Evolutionary conservation across 495 filamentous ascomycete species (phyloP).

Genomic region (Viridothelium virens): DNA sequence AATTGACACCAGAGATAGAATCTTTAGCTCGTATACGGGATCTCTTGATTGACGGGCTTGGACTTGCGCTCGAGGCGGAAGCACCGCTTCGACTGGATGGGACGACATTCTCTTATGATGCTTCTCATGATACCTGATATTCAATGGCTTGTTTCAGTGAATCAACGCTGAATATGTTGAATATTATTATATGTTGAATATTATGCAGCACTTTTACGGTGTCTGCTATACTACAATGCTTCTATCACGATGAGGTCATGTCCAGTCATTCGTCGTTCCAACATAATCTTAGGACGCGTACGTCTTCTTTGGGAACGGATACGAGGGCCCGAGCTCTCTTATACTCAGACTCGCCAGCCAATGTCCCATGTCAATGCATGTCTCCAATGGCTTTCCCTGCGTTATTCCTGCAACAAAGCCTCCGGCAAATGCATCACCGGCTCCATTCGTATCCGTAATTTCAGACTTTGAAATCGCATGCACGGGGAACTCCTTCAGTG

Average conservation of each 20-base stretch:
- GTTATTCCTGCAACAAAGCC: slow-evolving; percentile 87
- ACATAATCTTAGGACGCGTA: slow-evolving; percentile 40
- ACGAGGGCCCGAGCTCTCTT: slow-evolving; percentile 91
- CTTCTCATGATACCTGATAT: background rate
- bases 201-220: background rate
- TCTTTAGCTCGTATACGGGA: slow-evolving; percentile 63
- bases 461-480: slow-evolving; percentile 61
- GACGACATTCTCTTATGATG: background rate
- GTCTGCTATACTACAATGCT: background rate
- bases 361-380: slow-evolving; percentile 78
- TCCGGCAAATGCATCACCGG: slow-evolving; percentile 93
- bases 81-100: slow-evolving; percentile 1
- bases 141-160: background rate
- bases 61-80: slow-evolving; percentile 44
- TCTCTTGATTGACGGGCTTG: slow-evolving; percentile 58
- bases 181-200: slow-evolving; percentile 4
- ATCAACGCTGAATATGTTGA: background rate
- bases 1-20: slow-evolving; percentile 55
- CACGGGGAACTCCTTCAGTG: slow-evolving; percentile 70
- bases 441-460: slow-evolving; percentile 94
- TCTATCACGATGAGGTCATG: background rate
- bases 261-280: background rate
- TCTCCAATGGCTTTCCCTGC: slow-evolving; percentile 66
- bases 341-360: slow-evolving; percentile 92
- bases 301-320: slow-evolving; percentile 76